Evolutionary conservation across 179 eudicot genomes (phyloP).

Genomic region (Spinacia oleracea): DNA sequence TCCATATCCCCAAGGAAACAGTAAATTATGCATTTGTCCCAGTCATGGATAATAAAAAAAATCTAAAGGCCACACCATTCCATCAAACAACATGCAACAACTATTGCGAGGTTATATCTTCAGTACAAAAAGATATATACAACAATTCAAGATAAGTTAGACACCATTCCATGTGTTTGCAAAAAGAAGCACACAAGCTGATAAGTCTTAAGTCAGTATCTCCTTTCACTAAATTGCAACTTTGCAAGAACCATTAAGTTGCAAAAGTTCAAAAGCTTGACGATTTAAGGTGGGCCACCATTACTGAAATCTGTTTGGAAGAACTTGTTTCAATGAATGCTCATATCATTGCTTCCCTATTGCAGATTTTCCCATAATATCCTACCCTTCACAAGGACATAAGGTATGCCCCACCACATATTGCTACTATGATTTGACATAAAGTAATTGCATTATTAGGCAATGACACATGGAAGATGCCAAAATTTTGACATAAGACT

Average conservation of each 20-base stretch:
- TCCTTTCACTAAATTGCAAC: background rate
- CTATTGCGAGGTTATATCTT: background rate
- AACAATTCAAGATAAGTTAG: too few species aligned
- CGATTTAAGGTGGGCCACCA: background rate
- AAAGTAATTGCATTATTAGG: background rate
- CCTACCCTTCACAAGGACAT: background rate
- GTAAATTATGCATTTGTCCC: background rate
- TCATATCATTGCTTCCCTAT: background rate
- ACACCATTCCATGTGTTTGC: background rate
- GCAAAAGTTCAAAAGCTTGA: background rate
- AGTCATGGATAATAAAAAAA: background rate
- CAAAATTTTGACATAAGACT: background rate
- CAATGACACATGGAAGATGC: background rate
- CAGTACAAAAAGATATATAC: background rate
- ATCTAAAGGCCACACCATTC: conserved; percentile 1
- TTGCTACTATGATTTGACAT: background rate
- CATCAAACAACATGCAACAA: background rate
- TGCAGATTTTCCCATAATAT: background rate
- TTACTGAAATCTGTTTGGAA: background rate
- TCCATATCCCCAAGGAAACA: background rate
- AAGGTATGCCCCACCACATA: background rate
- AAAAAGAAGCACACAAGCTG: background rate
- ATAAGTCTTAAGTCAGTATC: background rate
- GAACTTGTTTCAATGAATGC: background rate
- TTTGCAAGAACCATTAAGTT: background rate